phyloP scores from a whole-genome alignment of 495 filamentous ascomycete species.

The Trichoderma orchidacearum region DNA sequence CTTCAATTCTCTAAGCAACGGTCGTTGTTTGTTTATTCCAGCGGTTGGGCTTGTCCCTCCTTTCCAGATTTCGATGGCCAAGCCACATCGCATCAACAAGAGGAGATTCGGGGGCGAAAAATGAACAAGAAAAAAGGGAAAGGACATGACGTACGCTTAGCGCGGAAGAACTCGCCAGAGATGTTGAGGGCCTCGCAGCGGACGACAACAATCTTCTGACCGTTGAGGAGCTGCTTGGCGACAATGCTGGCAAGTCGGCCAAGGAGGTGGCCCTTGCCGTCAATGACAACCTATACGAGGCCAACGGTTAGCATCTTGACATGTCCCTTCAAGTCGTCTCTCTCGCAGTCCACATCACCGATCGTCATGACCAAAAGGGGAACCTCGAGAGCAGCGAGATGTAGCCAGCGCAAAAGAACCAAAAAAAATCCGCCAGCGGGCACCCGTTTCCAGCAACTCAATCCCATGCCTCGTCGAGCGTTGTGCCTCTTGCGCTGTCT shows the following conservation, averaged over 20 bases:
- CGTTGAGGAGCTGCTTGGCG: slow-evolving; percentile 97
- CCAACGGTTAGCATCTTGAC: slow-evolving; percentile 7
- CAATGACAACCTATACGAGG: slow-evolving; percentile 69
- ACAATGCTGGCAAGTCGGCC: slow-evolving; percentile 97
- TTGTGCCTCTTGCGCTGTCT: not conserved
- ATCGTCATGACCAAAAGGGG: not conserved
- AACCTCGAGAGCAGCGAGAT: not conserved
- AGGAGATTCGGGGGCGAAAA: not conserved
- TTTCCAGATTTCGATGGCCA: too few species aligned
- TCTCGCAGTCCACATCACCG: not conserved
- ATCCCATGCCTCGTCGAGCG: not conserved
- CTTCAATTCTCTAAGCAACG: slow-evolving; percentile 2
- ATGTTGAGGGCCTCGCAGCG: slow-evolving; percentile 99
- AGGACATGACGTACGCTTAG: slow-evolving; percentile 99
- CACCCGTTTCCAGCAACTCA: not conserved
- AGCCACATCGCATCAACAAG: too few species aligned
- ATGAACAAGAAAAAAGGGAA: slow-evolving; percentile 6
- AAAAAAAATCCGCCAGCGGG: not conserved
- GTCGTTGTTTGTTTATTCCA: not conserved
- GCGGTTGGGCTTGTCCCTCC: slow-evolving; percentile 1
- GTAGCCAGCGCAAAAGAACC: not conserved
- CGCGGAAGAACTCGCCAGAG: slow-evolving; percentile 99
- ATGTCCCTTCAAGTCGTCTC: not conserved
- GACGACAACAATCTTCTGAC: slow-evolving; percentile 98
- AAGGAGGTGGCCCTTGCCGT: slow-evolving; percentile 99